Evolutionary conservation across 129 eudicot species (phyloP).

Genomic region (Helianthus tuberosus): DNA sequence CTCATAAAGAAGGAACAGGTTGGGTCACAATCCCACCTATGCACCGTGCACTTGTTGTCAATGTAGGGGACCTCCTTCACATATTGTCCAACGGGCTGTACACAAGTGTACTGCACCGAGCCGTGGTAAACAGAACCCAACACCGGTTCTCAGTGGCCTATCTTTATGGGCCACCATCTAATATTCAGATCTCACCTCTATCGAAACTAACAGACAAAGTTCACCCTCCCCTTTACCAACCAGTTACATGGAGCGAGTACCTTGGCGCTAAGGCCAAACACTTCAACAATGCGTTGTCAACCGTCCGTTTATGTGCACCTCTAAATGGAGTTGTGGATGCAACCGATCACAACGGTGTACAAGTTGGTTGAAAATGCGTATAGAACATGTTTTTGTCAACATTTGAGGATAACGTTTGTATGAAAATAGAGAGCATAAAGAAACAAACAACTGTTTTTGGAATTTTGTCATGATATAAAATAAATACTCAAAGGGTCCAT

Average conservation of each 20-base stretch:
- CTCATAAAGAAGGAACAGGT: constrained; percentile 50
- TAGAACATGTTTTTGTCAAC: not conserved
- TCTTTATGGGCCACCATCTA: constrained; percentile 70
- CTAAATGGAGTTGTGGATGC: constrained; percentile 46
- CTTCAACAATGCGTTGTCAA: constrained; percentile 72
- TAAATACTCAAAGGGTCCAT: constrained; percentile 15
- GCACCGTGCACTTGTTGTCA: constrained; percentile 61
- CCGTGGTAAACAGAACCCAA: constrained; percentile 69
- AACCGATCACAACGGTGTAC: constrained; percentile 49
- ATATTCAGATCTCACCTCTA: constrained; percentile 59
- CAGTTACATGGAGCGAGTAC: constrained; percentile 85
- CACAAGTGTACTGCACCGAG: constrained; percentile 82
- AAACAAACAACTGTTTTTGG: constrained; percentile 27
- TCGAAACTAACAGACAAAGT: constrained; percentile 50
- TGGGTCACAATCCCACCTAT: constrained; percentile 79
- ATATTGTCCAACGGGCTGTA: constrained; percentile 79
- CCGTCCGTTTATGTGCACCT: constrained; percentile 52
- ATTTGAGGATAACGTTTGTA: constrained; percentile 25
- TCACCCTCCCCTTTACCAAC: constrained; percentile 69
- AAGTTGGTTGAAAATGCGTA: constrained; percentile 36
- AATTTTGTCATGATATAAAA: constrained; percentile 24
- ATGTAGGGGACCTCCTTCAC: constrained; percentile 83
- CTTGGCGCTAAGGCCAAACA: constrained; percentile 74
- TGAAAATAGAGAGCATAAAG: constrained; percentile 15
- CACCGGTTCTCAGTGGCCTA: constrained; percentile 71